These are phyloP conservation scores for Phytophthora rubi DNA, from an alignment of 352 stramenopile species.

Conservation along the genomic window DNA sequence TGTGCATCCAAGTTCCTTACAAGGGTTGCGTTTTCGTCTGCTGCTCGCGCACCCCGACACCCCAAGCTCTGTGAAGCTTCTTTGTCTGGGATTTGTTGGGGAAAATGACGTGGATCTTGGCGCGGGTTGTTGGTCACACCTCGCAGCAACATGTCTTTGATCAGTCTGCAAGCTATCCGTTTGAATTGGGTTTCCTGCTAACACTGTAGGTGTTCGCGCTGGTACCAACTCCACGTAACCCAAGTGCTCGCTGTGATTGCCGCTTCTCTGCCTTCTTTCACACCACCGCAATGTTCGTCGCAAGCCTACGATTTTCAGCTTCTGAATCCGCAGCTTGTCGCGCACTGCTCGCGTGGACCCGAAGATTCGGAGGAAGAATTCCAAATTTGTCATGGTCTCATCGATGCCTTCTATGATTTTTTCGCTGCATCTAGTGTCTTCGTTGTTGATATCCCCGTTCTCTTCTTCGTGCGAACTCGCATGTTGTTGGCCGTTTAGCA, in stretches of 20 bases:
- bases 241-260: background rate
- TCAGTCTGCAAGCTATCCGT: background rate
- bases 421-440: background rate
- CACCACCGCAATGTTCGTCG: background rate
- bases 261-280: background rate
- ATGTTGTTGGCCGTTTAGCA: background rate
- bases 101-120: background rate
- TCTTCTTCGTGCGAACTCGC: background rate
- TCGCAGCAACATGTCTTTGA: background rate
- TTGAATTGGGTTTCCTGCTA: background rate
- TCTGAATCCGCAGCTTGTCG: constrained; percentile 1
- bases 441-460: background rate
- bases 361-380: background rate
- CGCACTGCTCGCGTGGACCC: background rate
- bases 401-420: background rate
- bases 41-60: background rate
- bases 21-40: background rate
- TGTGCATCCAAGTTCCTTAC: background rate
- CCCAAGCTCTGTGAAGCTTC: background rate
- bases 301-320: background rate
- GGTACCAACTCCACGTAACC: background rate
- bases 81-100: background rate
- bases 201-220: background rate
- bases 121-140: background rate
- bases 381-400: background rate